Base-by-base conservation (phyloP, 1,284 basidiomycete species). In the Austroboletus olivaceoglutinosus region DNA sequence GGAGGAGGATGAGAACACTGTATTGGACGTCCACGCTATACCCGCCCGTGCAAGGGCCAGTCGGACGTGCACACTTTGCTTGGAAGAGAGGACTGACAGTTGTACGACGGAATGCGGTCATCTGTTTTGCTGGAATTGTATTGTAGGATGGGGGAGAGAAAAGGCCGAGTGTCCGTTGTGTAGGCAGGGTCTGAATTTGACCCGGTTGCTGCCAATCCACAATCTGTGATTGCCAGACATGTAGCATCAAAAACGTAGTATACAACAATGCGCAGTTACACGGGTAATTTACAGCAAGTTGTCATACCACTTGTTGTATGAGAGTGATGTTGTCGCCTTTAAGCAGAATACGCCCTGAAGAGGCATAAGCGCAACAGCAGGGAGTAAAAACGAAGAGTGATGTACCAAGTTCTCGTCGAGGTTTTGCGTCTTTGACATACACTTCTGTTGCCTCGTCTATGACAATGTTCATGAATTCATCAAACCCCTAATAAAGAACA, bases 391-490 rank as follows among this genome's bases (percentile, higher is more conserved):
- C 5, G 11, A 44, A 29, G 21, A 13, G 48, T 23, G n/a, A 29
- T 2, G 27, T 57, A 89, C 91, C 91, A 40, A 93, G 77, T 59
- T 91, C 86, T 72, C 86, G 78, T 58, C 89, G 80, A 39, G 93
- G 86, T 73, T 93, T 89, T 51, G 84, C 82, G 46, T 90, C 89
- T 68, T 93, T 92, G 55, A 94, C 84, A 68, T 85, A 96, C 8
- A 98, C 90, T 71, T 99, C 97, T 53, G 85, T 83, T 36, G 96
- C 93, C 55, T 98, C 93, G 63, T 98, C 94, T n/a, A 98, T 76
- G 21, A 98, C 93, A 19, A 99, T 76, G 69, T 99, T 99, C 97
- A 99, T 99, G 73, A 99, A 99, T 72, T 99, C 97, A 70, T 99
- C 97, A 65, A 99, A 99, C 21, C 97, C 97, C 96, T 97, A 56